Base-by-base conservation (phyloP, 768 basidiomycete genomes). In the Suillus subaureus region DNA sequence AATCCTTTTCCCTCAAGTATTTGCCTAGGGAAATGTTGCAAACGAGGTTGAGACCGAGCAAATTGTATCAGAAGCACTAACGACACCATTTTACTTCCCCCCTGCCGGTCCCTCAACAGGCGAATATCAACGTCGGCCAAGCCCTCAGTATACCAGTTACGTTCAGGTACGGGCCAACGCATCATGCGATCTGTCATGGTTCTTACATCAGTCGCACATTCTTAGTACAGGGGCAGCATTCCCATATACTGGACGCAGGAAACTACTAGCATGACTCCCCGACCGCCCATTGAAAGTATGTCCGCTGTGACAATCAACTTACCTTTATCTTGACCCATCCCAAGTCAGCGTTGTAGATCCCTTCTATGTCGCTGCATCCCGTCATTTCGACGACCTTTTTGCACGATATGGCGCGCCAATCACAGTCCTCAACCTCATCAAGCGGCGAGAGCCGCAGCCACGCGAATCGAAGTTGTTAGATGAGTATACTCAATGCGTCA, bases 41-140 rank as follows among this genome's bases (percentile, higher is more conserved):
- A 99, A 99, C 73, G 97, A 99, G 76, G 97, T 99, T 2, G 97
- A 99, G 78, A 97, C 96, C 0, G 97, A 99, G 75, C 97, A 99
- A 72, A 97, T 99, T 61, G 94, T 97, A 0, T 92, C 90, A 9
- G 96, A 97, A 73, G 91, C 93, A 0, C 74, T 93, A 6, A 96
- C 93, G 0, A 96, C 95, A 0, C 88, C 95, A 0, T 96, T 97
- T 74, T 94, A 95, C 73, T 90, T 84, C 69, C 93, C 92, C 11
- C 79, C 82, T 13, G 76, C 80, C 39, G 70, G 74, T 47, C 79
- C 79, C 16, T 69, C 73, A 2, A 72, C 73, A 23, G 76, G 70
- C 9, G 75, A 70, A 45, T 79, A 75, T 15, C 77, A 79, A 40
- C 81, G 90, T 31, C 80, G 85, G 3, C 89, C 90, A 0, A 93